phyloP scores from a whole-genome alignment of 148 eudicot genomes.

The Amaranthus hypochondriacus region DNA sequence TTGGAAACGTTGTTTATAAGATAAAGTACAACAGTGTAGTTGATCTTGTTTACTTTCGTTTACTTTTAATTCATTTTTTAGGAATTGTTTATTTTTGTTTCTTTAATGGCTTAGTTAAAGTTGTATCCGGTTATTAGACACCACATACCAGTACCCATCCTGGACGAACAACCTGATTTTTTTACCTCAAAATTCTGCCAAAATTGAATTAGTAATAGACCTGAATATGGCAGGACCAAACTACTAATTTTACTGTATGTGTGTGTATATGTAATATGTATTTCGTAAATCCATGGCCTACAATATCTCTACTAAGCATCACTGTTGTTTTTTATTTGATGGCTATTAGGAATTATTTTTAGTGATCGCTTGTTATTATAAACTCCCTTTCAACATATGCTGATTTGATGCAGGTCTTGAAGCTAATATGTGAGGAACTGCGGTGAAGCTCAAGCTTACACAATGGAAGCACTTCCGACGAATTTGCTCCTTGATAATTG shows the following conservation, averaged over 20 bases:
- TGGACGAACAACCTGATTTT: too few species aligned
- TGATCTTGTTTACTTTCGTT: too few species aligned
- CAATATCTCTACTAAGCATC: not conserved
- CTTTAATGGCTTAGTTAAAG: not conserved
- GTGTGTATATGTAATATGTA: not conserved
- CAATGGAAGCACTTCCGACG: not conserved
- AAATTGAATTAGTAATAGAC: too few species aligned
- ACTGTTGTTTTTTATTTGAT: not conserved
- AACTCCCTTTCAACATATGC: not conserved
- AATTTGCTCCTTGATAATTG: slow-evolving; percentile 1
- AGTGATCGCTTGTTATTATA: not conserved
- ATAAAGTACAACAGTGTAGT: too few species aligned
- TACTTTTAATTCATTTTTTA: too few species aligned
- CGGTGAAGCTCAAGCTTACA: not conserved
- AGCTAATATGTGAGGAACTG: not conserved
- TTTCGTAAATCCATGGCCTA: not conserved
- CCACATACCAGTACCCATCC: not conserved
- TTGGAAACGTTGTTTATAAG: too few species aligned
- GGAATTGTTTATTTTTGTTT: too few species aligned
- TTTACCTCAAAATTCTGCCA: too few species aligned
- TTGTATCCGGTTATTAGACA: not conserved
- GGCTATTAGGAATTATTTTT: too few species aligned
- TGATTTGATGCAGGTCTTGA: not conserved
- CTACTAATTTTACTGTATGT: not conserved
- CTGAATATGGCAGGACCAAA: too few species aligned